These are phyloP conservation scores for Alternaria triticina DNA, from an alignment of 2,329 filamentous ascomycete genomes.

Conservation along the genomic window DNA sequence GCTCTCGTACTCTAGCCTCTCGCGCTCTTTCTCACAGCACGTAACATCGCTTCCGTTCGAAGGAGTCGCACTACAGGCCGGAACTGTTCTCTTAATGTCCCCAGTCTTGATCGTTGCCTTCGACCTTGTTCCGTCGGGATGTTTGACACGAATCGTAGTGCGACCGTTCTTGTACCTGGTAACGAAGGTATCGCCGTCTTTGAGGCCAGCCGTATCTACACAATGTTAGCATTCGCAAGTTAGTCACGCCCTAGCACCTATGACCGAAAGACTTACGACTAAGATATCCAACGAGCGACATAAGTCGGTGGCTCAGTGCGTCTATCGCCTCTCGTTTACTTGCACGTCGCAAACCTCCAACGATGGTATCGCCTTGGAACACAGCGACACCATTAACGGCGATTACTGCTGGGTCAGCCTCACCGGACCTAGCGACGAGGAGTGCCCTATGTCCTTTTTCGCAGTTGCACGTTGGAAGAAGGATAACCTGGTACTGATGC, in stretches of 20 bases:
- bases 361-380: background rate
- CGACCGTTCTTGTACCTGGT: background rate
- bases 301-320: background rate
- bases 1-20: background rate
- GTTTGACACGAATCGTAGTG: background rate
- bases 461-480: background rate
- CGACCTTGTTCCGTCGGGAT: background rate
- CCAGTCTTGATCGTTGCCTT: background rate
- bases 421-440: background rate
- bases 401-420: background rate
- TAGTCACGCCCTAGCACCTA: accelerated
- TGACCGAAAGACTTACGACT: background rate
- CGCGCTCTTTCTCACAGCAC: background rate
- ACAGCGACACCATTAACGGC: background rate
- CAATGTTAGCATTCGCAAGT: background rate
- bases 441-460: background rate
- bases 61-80: background rate
- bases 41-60: background rate
- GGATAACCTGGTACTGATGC: background rate
- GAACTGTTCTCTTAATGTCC: background rate
- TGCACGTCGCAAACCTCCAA: background rate
- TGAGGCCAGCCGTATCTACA: background rate
- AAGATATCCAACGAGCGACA: background rate
- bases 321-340: background rate
- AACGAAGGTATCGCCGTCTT: background rate